Conservation (phyloP, 2,329 filamentous ascomycete genomes). For the Ophiocordyceps polyrhachis-furcata region DNA sequence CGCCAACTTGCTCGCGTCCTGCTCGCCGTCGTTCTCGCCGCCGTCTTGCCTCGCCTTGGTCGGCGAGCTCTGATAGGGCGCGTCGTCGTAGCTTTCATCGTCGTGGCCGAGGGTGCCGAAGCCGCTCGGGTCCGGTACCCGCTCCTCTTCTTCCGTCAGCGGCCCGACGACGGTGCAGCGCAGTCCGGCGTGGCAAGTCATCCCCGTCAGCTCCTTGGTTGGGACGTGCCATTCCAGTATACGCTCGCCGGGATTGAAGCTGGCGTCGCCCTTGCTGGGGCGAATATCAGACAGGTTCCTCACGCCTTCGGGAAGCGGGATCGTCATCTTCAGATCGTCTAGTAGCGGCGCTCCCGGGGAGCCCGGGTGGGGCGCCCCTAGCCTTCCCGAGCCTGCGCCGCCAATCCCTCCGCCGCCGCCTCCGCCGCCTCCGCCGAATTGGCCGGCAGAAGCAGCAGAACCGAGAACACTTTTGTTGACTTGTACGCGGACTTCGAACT, state of each 20-base stretch:
- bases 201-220: slow-evolving; percentile 52
- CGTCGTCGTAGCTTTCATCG: slow-evolving; percentile 33
- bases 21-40: slow-evolving; percentile 19
- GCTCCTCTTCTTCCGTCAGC: slow-evolving; percentile 28
- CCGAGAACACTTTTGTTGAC: slow-evolving; percentile 44
- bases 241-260: slow-evolving; percentile 55
- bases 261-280: slow-evolving; percentile 65
- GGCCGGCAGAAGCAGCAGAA: slow-evolving; percentile 17
- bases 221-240: slow-evolving; percentile 69
- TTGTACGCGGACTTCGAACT: slow-evolving; percentile 74
- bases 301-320: slow-evolving; percentile 63
- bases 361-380: slow-evolving; percentile 27
- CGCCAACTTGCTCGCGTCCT: slow-evolving; percentile 37
- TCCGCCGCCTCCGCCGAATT: slow-evolving; percentile 16
- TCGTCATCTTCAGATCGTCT: slow-evolving; percentile 59
- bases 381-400: slow-evolving; percentile 11
- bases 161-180: slow-evolving; percentile 63
- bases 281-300: slow-evolving; percentile 70
- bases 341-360: slow-evolving; percentile 41
- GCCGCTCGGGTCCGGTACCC: slow-evolving; percentile 28
- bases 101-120: slow-evolving; percentile 29
- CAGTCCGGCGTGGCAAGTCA: slow-evolving; percentile 51
- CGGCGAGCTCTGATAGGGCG: slow-evolving; percentile 33
- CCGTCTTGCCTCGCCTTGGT: slow-evolving; percentile 10
- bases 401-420: slow-evolving; percentile 17